phyloP scores from a whole-genome alignment of 2,329 filamentous ascomycete species.

The Pseudogymnoascus sp. region DNA sequence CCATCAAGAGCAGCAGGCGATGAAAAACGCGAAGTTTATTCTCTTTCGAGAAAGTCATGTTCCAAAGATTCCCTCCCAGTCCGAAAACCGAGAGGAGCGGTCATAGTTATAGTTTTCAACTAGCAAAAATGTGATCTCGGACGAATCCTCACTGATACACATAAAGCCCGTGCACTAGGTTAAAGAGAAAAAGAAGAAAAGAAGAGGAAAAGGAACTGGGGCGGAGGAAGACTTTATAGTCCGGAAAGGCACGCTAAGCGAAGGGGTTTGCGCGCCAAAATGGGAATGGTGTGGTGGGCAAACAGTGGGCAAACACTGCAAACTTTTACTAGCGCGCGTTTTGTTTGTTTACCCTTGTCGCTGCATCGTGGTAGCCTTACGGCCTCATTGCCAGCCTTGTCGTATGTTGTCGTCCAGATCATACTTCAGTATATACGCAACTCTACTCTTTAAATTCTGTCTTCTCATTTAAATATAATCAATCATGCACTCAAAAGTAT shows the following conservation, averaged over 20 bases:
- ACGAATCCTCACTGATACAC: constrained; percentile 80
- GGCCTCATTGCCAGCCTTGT: neutral
- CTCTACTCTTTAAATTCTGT: neutral
- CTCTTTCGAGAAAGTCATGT: constrained; percentile 33
- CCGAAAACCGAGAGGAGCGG: constrained; percentile 62
- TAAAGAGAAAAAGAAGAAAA: constrained; percentile 9
- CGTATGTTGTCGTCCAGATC: neutral
- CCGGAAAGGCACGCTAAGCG: neutral
- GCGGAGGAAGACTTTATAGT: constrained; percentile 1
- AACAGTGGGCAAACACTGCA: neutral
- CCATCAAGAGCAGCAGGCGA: constrained; percentile 38
- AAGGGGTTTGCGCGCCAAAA: neutral
- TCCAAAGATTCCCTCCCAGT: constrained; percentile 76
- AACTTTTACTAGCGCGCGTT: constrained; percentile 1
- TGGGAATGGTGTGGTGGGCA: neutral
- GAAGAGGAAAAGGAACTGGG: constrained; percentile 4
- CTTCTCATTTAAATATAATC: too few species aligned
- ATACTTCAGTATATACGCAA: neutral
- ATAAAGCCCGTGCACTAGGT: constrained; percentile 53
- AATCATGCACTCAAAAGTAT: neutral
- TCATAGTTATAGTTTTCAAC: constrained; percentile 50
- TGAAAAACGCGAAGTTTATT: constrained; percentile 38
- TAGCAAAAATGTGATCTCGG: constrained; percentile 84
- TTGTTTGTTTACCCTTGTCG: neutral
- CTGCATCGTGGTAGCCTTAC: neutral